Conservation (phyloP, 345 rosid species). For the Gossypioides kirkii region DNA sequence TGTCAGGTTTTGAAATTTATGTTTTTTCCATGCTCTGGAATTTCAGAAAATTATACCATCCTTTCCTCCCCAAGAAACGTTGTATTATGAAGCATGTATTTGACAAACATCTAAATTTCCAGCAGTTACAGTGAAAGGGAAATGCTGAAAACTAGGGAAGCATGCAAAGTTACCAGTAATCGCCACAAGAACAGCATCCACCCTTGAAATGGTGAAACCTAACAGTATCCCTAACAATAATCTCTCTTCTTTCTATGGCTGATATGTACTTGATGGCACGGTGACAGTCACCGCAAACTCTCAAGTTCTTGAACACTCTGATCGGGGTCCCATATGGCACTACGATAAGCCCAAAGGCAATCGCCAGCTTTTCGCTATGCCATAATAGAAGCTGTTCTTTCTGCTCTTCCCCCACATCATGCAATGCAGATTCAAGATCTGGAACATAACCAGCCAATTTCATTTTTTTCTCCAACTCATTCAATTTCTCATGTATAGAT, state of each 20-base stretch:
- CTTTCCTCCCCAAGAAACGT: background rate
- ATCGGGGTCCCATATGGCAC: constrained; percentile 39
- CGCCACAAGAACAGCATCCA: constrained; percentile 83
- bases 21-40: background rate
- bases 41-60: background rate
- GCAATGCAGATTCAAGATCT: constrained; percentile 71
- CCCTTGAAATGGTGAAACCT: constrained; percentile 81
- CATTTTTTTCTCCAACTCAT: constrained; percentile 50
- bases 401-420: constrained; percentile 60
- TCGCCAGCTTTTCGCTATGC: constrained; percentile 87
- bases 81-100: background rate
- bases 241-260: constrained; percentile 59
- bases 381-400: constrained; percentile 60
- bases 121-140: background rate
- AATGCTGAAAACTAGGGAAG: background rate
- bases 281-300: constrained; percentile 87
- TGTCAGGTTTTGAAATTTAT: background rate
- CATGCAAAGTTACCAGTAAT: constrained; percentile 51
- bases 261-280: constrained; percentile 59
- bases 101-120: background rate
- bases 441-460: constrained; percentile 75
- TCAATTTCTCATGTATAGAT: constrained; percentile 46
- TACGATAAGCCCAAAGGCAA: constrained; percentile 67
- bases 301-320: constrained; percentile 79
- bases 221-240: constrained; percentile 65